Percentiles rank a stretch among this genome's conserved stretches.
Conservation (phyloP, 768 basidiomycete species). For the Boletus huronensis region DNA sequence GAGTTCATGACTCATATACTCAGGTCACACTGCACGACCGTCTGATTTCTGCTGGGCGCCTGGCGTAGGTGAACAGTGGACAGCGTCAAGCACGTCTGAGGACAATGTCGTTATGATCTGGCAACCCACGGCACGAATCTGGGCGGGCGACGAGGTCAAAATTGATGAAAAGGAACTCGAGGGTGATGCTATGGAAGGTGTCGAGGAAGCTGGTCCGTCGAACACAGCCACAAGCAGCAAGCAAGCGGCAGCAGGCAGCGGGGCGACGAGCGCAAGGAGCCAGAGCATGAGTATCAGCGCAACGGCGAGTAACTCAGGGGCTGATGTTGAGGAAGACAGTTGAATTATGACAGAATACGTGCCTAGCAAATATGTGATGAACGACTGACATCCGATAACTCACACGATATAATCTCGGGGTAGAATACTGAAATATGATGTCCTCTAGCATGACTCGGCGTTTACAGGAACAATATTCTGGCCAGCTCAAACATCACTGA, state of each 20-base stretch:
- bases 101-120: conserved; percentile 97
- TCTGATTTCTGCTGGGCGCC: conserved; percentile 98
- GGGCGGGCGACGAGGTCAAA: conserved; percentile 86
- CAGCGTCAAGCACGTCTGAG: conserved; percentile 83
- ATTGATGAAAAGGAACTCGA: conserved; percentile 86
- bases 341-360: conserved; percentile 14
- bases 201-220: conserved; percentile 43
- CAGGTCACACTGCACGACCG: conserved; percentile 84
- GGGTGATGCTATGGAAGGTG: conserved; percentile 71
- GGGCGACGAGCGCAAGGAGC: conserved; percentile 43
- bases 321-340: conserved; percentile 39
- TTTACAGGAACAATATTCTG: conserved; percentile 62
- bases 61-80: conserved; percentile 78
- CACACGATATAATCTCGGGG: neutral
- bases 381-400: conserved; percentile 7
- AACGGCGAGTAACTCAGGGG: conserved; percentile 46
- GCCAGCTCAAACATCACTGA: conserved; percentile 74
- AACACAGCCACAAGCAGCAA: conserved; percentile 16
- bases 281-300: conserved; percentile 63
- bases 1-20: conserved; percentile 2
- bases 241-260: conserved; percentile 24
- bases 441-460: neutral
- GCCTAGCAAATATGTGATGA: conserved; percentile 11
- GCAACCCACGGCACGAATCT: conserved; percentile 94
- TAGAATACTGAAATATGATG: neutral